Evolutionary conservation across 345 rosid species (phyloP).

Genomic region (Euphorbia tirucalli): DNA sequence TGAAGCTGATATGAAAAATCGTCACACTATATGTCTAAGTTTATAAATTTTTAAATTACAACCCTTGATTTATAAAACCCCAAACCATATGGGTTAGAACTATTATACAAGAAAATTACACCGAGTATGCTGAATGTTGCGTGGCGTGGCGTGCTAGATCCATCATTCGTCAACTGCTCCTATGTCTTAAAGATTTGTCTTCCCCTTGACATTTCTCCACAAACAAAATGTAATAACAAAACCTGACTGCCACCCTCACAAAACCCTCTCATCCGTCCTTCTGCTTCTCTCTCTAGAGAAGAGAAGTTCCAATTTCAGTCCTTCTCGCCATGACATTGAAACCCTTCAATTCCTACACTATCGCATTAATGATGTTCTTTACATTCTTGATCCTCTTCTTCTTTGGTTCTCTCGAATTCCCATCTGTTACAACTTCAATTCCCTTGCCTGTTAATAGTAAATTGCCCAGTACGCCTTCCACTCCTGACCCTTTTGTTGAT

Average conservation of each 20-base stretch:
- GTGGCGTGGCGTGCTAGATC: no score
- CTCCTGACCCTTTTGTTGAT: conserved; percentile 57
- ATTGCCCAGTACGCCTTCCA: conserved; percentile 10
- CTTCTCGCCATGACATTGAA: conserved; percentile 52
- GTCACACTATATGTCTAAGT: no score
- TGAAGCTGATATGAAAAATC: no score
- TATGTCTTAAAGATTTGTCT: no score
- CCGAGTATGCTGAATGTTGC: no score
- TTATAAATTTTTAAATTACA: no score
- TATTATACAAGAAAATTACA: no score
- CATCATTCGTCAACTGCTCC: no score
- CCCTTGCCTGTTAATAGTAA: conserved; percentile 6
- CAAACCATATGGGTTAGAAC: no score
- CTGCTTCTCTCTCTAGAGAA: conserved; percentile 1
- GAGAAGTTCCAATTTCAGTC: neutral
- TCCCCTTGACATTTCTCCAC: neutral
- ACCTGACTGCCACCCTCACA: neutral
- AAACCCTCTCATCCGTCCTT: neutral
- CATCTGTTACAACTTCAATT: conserved; percentile 45
- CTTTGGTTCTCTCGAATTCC: conserved; percentile 75
- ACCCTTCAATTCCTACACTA: conserved; percentile 47
- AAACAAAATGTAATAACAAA: neutral
- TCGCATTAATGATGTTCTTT: conserved; percentile 58
- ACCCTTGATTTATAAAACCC: no score
- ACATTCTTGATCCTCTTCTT: conserved; percentile 67